Evolutionary conservation across 2,329 filamentous ascomycete species (phyloP), one percentile per base, ranked within the genome.

Genomic region (Nemania sp.): DNA sequence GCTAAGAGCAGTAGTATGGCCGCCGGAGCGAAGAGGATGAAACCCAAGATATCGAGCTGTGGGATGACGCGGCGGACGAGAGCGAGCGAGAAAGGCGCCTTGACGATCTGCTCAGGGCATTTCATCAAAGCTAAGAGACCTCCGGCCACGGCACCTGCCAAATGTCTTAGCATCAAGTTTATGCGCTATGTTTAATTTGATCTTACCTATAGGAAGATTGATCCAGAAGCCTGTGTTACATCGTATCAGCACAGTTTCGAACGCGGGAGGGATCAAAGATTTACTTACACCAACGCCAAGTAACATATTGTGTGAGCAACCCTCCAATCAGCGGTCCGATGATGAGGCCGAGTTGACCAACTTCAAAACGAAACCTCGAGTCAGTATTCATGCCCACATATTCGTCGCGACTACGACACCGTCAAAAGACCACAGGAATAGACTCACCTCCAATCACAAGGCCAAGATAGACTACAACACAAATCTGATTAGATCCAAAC

Each of bases 401-500:
- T 28, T 31, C 28, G 28, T 14, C n/a, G 28, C 9, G 28, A 31
- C 4, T 4, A 31, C 4, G 28, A 31, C 17, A 23, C 14, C 17
- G 22, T 28, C 20, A 39, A 49, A 66, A 56, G 46, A 71, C 70
- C 4, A 31, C 17, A 39, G 6, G 69, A 0, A 73, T 77, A 7
- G 77, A 70, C 17, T 68, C 63, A 49, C 77, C 73, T 17, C 77
- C 77, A 19, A 79, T 61, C 6, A 82, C 60, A 1, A 80, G 79
- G 0, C 80, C 81, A 30, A 54, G 50, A 50, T 60, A 57, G 17
- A 60, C 57, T 61, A 41, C 3, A 43, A 24, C 14, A 5, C 23
- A 14, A 12, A 41, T 52, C 31, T 49, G 45, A 20, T 44, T 46
- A 19, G 51, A 42, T 15, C 37, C 37, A 8, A 6, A 28, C 19